phyloP scores from a whole-genome alignment of 169 alveolate genomes.

The Plasmodium gonderi region DNA sequence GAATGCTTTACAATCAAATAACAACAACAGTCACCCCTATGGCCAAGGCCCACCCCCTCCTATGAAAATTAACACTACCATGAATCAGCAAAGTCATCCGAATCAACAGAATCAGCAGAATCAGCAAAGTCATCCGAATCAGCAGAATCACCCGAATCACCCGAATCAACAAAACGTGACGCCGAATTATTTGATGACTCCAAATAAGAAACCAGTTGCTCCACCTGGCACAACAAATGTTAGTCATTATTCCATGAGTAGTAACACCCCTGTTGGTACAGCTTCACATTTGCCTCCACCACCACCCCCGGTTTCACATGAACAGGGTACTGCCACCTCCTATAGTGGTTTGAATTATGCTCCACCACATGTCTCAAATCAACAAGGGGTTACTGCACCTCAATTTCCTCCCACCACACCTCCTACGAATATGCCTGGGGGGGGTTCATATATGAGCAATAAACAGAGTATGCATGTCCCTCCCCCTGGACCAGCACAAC shows the following conservation, averaged over 20 bases:
- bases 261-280: background rate
- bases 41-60: slow-evolving; percentile 2
- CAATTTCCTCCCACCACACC: background rate
- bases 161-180: slow-evolving; percentile 1
- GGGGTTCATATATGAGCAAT: background rate
- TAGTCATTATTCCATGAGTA: background rate
- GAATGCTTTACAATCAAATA: background rate
- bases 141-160: too few species aligned
- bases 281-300: slow-evolving; percentile 5
- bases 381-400: background rate
- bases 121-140: too few species aligned
- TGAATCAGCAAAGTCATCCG: background rate
- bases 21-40: background rate
- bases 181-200: background rate
- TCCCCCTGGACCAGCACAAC: background rate
- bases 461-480: background rate
- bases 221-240: slow-evolving; percentile 7
- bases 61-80: background rate
- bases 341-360: background rate
- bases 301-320: slow-evolving; percentile 14
- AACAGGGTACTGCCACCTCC: background rate
- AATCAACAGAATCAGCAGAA: too few species aligned
- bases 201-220: slow-evolving; percentile 10
- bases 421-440: background rate
- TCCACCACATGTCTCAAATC: background rate